Percentiles rank a stretch among this genome's conserved stretches.
Conservation (phyloP, 2,329 filamentous ascomycete species). For the Trichoderma hamatum region DNA sequence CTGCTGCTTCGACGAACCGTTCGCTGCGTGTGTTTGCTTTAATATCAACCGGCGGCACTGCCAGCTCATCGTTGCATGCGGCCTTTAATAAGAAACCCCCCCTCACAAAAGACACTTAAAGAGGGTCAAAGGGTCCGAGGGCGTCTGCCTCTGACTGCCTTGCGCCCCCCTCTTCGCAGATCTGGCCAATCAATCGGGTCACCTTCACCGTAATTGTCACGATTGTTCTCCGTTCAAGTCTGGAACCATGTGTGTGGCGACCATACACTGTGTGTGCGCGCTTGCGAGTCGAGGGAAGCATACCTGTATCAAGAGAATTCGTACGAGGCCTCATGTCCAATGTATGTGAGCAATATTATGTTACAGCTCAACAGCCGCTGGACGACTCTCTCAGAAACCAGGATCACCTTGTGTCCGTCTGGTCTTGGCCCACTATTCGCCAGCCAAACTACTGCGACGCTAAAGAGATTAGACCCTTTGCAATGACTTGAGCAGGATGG, state of each 20-base stretch:
- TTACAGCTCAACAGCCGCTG: slow-evolving; percentile 18
- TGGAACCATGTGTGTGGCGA: slow-evolving; percentile 24
- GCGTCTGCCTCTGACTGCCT: slow-evolving; percentile 25
- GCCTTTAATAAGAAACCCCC: slow-evolving; percentile 42
- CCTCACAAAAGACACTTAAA: slow-evolving; percentile 16
- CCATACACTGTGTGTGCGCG: slow-evolving; percentile 19
- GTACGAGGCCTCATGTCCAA: neutral
- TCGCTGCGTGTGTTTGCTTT: slow-evolving; percentile 28
- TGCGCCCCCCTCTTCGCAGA: slow-evolving; percentile 21
- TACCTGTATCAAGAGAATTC: neutral
- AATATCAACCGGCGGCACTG: slow-evolving; percentile 59
- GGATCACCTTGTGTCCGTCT: slow-evolving; percentile 22
- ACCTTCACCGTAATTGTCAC: slow-evolving; percentile 27
- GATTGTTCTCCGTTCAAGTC: slow-evolving; percentile 22
- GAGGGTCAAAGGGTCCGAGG: slow-evolving; percentile 27
- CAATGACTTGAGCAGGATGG: slow-evolving; percentile 9
- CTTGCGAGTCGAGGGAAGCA: slow-evolving; percentile 17
- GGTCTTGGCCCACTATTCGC: slow-evolving; percentile 10
- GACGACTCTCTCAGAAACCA: slow-evolving; percentile 7
- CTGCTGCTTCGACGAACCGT: slow-evolving; percentile 17
- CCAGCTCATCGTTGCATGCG: slow-evolving; percentile 79
- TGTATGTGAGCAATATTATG: slow-evolving; percentile 17
- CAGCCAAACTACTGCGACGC: slow-evolving; percentile 22
- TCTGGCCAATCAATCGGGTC: slow-evolving; percentile 27
- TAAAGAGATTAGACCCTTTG: slow-evolving; percentile 22